A percentile compares a stretch with the other conserved stretches of the same genome.
Conservation (phyloP, 108 stramenopile genomes). For the Cyclotella choctawhatcheeana region DNA sequence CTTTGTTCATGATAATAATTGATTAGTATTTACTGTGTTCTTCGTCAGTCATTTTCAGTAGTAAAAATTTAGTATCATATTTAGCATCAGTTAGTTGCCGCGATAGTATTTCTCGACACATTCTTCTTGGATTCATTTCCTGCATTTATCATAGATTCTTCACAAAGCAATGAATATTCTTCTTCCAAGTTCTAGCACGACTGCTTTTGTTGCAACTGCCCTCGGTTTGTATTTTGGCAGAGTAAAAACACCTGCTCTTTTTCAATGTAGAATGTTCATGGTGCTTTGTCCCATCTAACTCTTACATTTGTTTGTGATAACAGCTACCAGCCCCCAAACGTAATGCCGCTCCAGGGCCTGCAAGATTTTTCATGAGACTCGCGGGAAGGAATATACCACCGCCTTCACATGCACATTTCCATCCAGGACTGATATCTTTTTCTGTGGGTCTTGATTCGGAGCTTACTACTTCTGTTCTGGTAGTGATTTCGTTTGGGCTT, state of each 20-base stretch:
- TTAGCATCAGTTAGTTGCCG: too few relatives aligned
- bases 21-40: too few relatives aligned
- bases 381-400: conserved; percentile 45
- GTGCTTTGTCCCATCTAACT: not conserved
- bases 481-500: not conserved
- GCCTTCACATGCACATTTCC: conserved; percentile 52
- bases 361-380: conserved; percentile 34
- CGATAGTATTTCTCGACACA: too few relatives aligned
- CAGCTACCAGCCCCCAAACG: conserved; percentile 43
- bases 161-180: too few relatives aligned
- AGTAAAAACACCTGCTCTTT: not conserved
- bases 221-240: not conserved
- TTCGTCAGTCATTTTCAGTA: too few relatives aligned
- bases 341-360: conserved; percentile 42
- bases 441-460: not conserved
- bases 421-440: conserved; percentile 23
- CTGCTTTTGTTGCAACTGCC: too few relatives aligned
- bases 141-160: too few relatives aligned
- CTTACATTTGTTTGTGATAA: conserved; percentile 48
- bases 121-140: too few relatives aligned
- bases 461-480: not conserved
- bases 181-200: too few relatives aligned
- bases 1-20: too few relatives aligned
- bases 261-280: not conserved
- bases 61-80: too few relatives aligned